These are phyloP conservation scores for Yamadazyma paraphyllophila DNA, from an alignment of 805 yeast species.

Conservation along the genomic window DNA sequence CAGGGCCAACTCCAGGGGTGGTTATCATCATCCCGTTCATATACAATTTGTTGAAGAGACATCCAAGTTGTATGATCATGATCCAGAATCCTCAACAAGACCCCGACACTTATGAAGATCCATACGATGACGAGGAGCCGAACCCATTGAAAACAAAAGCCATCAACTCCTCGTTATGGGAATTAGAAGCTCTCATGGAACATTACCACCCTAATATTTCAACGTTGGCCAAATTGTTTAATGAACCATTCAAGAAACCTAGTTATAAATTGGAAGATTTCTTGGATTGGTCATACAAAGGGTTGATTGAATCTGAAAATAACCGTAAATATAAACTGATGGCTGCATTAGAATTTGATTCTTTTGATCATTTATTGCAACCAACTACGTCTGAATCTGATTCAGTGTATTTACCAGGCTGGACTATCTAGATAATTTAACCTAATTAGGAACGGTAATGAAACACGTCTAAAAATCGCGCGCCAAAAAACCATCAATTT, in stretches of 20 bases:
- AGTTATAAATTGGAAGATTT: constrained; percentile 91
- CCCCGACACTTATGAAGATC: constrained; percentile 47
- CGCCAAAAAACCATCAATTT: constrained; percentile 3
- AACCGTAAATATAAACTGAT: constrained; percentile 65
- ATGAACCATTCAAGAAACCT: constrained; percentile 86
- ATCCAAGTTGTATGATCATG: constrained; percentile 91
- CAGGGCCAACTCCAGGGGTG: constrained; percentile 85
- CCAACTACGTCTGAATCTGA: background rate
- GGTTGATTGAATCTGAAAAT: constrained; percentile 61
- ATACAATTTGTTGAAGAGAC: constrained; percentile 84
- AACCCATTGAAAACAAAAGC: constrained; percentile 84
- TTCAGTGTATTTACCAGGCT: constrained; percentile 24
- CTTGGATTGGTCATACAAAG: constrained; percentile 81
- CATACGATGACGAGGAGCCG: constrained; percentile 58
- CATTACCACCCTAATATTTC: constrained; percentile 97
- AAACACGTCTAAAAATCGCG: constrained; percentile 3
- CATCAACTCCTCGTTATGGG: constrained; percentile 88
- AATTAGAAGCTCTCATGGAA: constrained; percentile 68
- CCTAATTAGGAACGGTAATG: constrained; percentile 20
- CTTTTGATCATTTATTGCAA: constrained; percentile 37
- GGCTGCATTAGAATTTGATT: constrained; percentile 77
- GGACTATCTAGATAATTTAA: constrained; percentile 25
- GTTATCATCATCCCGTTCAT: constrained; percentile 88
- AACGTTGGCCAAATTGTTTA: constrained; percentile 80
- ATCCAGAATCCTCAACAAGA: constrained; percentile 53